Percentiles rank a stretch among this genome's conserved stretches.
Evolutionary conservation across 352 stramenopile species (phyloP).

Genomic region (Globisporangium nagaii): DNA sequence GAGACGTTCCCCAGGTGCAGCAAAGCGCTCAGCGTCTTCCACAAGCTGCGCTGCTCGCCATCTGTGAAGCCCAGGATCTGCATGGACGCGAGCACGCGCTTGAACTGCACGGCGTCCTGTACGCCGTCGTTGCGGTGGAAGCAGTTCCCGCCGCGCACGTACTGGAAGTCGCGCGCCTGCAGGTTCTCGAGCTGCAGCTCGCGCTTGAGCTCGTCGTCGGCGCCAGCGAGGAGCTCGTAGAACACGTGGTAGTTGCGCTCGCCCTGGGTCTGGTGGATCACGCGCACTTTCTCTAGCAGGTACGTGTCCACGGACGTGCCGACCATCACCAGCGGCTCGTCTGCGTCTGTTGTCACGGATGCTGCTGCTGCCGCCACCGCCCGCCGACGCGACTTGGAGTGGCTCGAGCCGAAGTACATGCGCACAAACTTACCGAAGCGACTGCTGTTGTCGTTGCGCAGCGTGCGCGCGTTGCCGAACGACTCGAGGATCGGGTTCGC

Average conservation of each 20-base stretch:
- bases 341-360: not conserved
- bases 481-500: slow-evolving; percentile 83
- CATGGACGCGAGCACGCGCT: slow-evolving; percentile 63
- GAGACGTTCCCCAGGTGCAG: slow-evolving; percentile 81
- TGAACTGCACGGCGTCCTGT: slow-evolving; percentile 57
- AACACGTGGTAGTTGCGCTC: slow-evolving; percentile 85
- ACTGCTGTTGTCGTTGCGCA: slow-evolving; percentile 82
- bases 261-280: slow-evolving; percentile 65
- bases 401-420: slow-evolving; percentile 66
- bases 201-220: slow-evolving; percentile 35
- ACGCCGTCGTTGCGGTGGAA: slow-evolving; percentile 65
- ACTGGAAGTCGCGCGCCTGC: slow-evolving; percentile 48
- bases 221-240: slow-evolving; percentile 67
- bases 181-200: slow-evolving; percentile 34
- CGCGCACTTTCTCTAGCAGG: slow-evolving; percentile 90
- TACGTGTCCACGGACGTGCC: slow-evolving; percentile 83
- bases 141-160: slow-evolving; percentile 59
- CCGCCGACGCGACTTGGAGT: no score
- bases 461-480: slow-evolving; percentile 78
- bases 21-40: slow-evolving; percentile 62
- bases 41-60: slow-evolving; percentile 56
- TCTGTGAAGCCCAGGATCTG: slow-evolving; percentile 61
- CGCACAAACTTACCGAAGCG: slow-evolving; percentile 87
- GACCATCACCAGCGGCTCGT: slow-evolving; percentile 47
- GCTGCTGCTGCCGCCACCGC: slow-evolving; percentile 1